Base-by-base conservation (phyloP, 257 asterid species). In the Forsythia viridissima region DNA sequence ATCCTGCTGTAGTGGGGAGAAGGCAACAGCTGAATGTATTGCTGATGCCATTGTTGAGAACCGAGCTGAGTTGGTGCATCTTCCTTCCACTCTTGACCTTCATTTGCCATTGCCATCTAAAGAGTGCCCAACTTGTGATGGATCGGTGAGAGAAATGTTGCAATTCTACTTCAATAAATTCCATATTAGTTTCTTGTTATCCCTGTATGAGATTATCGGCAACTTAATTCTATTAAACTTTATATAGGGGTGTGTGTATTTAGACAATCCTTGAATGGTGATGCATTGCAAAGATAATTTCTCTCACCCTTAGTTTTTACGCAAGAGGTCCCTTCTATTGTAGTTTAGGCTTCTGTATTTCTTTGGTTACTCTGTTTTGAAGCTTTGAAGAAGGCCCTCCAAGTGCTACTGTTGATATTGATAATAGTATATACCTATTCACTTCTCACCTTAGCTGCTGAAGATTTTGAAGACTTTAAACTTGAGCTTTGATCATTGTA, bases 61-160 rank as follows among this genome's bases (percentile, higher is more conserved):
- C 84, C 92, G 98, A 89, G 98, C 99, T 65, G 98, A 93, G 88
- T 83, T 95, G 83, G 92, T 93, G 79, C 97, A 95, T 84, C 90
- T 93, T 87, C 99, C 99, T 79, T 87, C 96, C 70, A 87, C 96
- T 24, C 79, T 91, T 36, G 97, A 93, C 85, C 91, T 90, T 75
- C 87, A 88, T 79, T 65, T 87, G 69, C 98, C 99, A 30, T 52
- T 93, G 74, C 99, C 98, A 71, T 87, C 89, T 74, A 95, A 93
- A 87, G 97, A 95, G 34, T 95, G 98, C 79, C 97, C 97, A 46
- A 89, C 46, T 82, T 93, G 98, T 77, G 93, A 91, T 76, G 98
- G 99, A 91, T 79, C 98, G 71, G 99, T 95, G 85, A 91, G 97
- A 74, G 77, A 78, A 69, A 40, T 43, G 71, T 63, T 59, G 80